These are phyloP conservation scores for Trametes sanguinea DNA, from an alignment of 768 basidiomycete species.

Conservation along the genomic window DNA sequence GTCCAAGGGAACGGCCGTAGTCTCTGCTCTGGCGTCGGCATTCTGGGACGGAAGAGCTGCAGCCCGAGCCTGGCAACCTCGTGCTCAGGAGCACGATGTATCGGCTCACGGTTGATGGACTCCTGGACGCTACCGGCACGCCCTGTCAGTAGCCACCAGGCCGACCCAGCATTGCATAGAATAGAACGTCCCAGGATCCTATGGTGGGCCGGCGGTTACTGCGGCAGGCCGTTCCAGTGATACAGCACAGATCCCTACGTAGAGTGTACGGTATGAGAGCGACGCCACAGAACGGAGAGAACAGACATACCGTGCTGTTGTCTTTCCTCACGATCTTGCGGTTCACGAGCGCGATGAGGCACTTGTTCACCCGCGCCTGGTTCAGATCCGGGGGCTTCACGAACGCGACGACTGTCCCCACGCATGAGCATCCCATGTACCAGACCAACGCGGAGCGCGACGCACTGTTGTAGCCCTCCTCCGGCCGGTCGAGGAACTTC, in stretches of 20 bases:
- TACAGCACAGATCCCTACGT: slow-evolving; percentile 65
- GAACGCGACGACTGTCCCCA: slow-evolving; percentile 65
- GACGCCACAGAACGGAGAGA: neutral
- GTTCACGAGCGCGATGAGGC: slow-evolving; percentile 86
- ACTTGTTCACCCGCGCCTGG: slow-evolving; percentile 92
- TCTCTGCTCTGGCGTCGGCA: too few species aligned
- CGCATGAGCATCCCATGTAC: neutral
- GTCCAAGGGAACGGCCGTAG: too few species aligned
- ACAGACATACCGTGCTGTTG: slow-evolving; percentile 40
- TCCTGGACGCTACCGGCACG: too few species aligned
- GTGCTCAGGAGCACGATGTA: too few species aligned
- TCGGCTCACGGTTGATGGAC: too few species aligned
- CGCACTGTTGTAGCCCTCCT: slow-evolving; percentile 63
- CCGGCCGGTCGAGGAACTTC: slow-evolving; percentile 64
- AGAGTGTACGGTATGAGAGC: neutral
- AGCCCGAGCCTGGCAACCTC: too few species aligned
- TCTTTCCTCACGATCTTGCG: slow-evolving; percentile 83
- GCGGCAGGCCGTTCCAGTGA: slow-evolving; percentile 61
- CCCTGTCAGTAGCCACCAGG: too few species aligned
- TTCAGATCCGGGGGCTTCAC: slow-evolving; percentile 80
- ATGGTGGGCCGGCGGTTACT: neutral
- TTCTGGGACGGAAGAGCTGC: too few species aligned
- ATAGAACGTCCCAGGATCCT: too few species aligned
- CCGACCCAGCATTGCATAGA: too few species aligned
- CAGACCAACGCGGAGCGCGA: neutral